Evolutionary conservation across 148 eudicot genomes (phyloP).

Genomic region (Vaccinium macrocarpon): DNA sequence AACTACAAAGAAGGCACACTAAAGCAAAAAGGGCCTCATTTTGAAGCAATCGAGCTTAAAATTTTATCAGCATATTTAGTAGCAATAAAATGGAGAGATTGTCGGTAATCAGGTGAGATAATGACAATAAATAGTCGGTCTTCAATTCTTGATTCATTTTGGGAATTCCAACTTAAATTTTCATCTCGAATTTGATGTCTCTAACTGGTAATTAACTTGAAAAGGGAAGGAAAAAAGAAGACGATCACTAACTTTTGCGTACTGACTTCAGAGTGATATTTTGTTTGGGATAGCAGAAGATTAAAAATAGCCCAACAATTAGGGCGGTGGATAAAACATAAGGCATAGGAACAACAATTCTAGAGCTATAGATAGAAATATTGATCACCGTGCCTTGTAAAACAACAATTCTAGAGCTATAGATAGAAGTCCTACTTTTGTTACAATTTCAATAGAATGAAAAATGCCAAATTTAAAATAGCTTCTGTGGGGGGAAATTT

Average conservation of each 20-base stretch:
- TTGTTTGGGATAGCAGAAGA: too few species aligned
- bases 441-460: background rate
- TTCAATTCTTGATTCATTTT: too few species aligned
- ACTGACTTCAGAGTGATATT: too few species aligned
- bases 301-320: too few species aligned
- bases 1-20: background rate
- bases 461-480: too few species aligned
- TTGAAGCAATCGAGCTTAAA: background rate
- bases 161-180: too few species aligned
- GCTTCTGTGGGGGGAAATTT: background rate
- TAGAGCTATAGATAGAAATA: background rate
- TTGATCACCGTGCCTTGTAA: background rate
- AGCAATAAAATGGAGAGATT: background rate
- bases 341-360: background rate
- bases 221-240: too few species aligned
- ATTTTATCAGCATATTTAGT: background rate
- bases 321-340: too few species aligned
- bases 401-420: background rate
- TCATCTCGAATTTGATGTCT: too few species aligned
- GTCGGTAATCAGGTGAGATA: background rate
- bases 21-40: background rate
- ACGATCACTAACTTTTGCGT: too few species aligned
- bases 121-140: background rate
- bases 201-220: too few species aligned
- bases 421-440: background rate